phyloP scores from a whole-genome alignment of 371 early-diverging fungal species.

The Mucor plumbeus region DNA sequence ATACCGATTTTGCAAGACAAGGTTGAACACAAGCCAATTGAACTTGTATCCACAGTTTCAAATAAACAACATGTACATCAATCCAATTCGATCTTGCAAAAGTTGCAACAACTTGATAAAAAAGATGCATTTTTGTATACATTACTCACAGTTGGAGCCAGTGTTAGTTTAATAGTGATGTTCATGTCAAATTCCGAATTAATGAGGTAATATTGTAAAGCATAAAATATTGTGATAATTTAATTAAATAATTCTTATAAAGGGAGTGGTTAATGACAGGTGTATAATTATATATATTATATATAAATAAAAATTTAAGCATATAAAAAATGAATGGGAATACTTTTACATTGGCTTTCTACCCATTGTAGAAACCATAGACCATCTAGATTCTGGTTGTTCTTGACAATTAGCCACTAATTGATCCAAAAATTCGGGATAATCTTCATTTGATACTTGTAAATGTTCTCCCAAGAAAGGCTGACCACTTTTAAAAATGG shows the following conservation, averaged over 20 bases:
- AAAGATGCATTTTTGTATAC: conserved; percentile 31
- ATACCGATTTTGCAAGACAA: conserved; percentile 21
- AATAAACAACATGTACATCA: not conserved
- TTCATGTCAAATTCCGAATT: conserved; percentile 41
- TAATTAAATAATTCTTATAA: not conserved
- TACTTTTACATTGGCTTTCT: conserved; percentile 24
- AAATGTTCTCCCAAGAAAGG: conserved; percentile 26
- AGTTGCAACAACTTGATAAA: conserved; percentile 10
- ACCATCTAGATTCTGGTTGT: conserved; percentile 24
- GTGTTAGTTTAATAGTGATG: conserved; percentile 43
- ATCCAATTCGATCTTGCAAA: conserved; percentile 12
- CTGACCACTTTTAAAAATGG: conserved; percentile 26
- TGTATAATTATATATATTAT: not conserved
- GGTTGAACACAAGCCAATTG: conserved; percentile 29
- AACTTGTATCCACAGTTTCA: not conserved
- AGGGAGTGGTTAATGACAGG: conserved; percentile 25
- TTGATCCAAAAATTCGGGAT: conserved; percentile 25
- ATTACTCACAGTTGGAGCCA: conserved; percentile 45
- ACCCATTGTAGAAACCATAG: conserved; percentile 22
- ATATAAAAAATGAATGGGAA: conserved; percentile 7
- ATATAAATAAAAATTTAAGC: conserved; percentile 1
- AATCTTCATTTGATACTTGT: conserved; percentile 18
- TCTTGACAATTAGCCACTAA: conserved; percentile 17
- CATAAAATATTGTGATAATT: not conserved
- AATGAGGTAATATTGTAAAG: conserved; percentile 34